phyloP scores from a whole-genome alignment of 2,329 filamentous ascomycete genomes.

The Hypomyces perniciosus region DNA sequence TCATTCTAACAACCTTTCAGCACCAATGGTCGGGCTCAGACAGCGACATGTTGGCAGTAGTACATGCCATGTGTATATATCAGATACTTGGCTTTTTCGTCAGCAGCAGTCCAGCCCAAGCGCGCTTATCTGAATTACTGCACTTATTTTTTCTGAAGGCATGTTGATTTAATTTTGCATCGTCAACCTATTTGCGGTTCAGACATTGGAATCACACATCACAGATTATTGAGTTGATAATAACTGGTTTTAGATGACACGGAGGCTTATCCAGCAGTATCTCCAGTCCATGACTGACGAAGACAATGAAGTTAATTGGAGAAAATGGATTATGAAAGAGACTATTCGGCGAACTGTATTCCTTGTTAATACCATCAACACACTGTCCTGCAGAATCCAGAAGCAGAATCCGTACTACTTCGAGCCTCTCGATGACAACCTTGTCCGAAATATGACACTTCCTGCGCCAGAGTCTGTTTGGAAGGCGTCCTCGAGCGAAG shows the following conservation, averaged over 20 bases:
- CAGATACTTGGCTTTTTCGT: constrained; percentile 13
- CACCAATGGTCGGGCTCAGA: no score
- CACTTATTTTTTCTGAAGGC: constrained; percentile 12
- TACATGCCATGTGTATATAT: constrained; percentile 15
- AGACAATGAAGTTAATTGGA: not conserved
- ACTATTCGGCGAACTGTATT: not conserved
- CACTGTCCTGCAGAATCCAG: not conserved
- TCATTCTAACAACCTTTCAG: no score
- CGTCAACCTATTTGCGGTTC: no score
- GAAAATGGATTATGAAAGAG: not conserved
- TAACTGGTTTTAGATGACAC: not conserved
- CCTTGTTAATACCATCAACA: not conserved
- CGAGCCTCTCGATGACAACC: not conserved
- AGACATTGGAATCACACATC: no score
- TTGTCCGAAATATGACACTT: not conserved
- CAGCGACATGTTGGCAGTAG: not conserved
- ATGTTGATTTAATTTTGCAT: not conserved
- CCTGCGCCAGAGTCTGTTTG: not conserved
- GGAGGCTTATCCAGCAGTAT: not conserved
- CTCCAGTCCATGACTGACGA: not conserved
- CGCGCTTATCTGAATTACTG: constrained; percentile 5
- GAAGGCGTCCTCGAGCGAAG: not conserved
- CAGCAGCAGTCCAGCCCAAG: constrained; percentile 6
- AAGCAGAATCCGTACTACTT: not conserved
- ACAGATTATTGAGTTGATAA: not conserved